Base-by-base conservation (phyloP, 768 basidiomycete genomes). In the Strobilomyces confusus region DNA sequence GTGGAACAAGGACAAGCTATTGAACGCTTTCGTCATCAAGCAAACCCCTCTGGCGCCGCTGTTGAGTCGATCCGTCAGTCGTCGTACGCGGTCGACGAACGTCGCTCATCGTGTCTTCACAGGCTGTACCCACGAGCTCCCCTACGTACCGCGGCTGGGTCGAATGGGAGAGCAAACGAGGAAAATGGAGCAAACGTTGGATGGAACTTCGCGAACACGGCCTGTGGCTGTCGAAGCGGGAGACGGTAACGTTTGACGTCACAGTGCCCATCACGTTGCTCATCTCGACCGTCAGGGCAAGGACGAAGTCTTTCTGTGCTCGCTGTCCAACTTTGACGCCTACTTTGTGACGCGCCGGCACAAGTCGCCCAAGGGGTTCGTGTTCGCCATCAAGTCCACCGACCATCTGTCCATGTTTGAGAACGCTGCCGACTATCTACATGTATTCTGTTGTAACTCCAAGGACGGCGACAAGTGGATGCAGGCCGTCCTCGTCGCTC, bases 171-270 rank as follows among this genome's bases (percentile, higher is more conserved):
- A 77, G 75, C 42, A 98, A 95, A 72, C 82, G 87, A 54, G 93
- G 93, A 33, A 97, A 97, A 70, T 99, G 95, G 97, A 86, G 77
- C 51, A 98, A 98, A 71, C 81, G 92, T 32, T 95, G 86, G 83
- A 75, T 99, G 65, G 83, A 86, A 62, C 79, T 97, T 23, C 79
- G 90, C 44, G 92, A 95, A 63, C 91, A 95, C 58, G 81, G 82
- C 55, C 65, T 98, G 49, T 95, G 86, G 80, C 66, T 95, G 34
- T 87, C 91, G 29, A 98, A 98, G 72, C 86, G 89, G 17, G 92
- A 97, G 50, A 87, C 82, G 65, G 93, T 94, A 59, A 58, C 80
- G 73, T 33, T 25, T 51, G 44, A 42, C 20, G 44, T 45, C 15
- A 26, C 53, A 22, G 13, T 25, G 9, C 13, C 32, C 26, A 42